Evolutionary conservation across 805 yeast genomes (phyloP).

Genomic region (Ogataea pini): DNA sequence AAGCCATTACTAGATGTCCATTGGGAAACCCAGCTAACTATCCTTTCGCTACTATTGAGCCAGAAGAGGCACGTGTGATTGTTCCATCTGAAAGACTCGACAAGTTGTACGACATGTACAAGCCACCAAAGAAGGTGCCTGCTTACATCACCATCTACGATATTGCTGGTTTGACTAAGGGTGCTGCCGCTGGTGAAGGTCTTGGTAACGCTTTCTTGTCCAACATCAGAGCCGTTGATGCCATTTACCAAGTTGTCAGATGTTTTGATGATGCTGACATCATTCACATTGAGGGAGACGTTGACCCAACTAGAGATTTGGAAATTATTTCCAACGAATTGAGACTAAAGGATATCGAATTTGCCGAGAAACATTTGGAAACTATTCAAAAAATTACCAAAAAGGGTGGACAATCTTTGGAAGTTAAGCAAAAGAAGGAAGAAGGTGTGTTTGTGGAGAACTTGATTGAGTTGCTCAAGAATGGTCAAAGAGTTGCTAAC

Average conservation of each 20-base stretch:
- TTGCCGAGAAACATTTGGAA: constrained; percentile 63
- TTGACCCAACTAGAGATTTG: constrained; percentile 91
- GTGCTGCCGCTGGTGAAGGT: constrained; percentile 97
- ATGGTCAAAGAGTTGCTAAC: constrained; percentile 61
- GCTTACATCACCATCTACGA: constrained; percentile 92
- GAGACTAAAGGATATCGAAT: constrained; percentile 95
- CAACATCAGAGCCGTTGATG: constrained; percentile 96
- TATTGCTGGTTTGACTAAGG: constrained; percentile 97
- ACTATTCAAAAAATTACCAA: constrained; percentile 55
- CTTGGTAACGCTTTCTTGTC: constrained; percentile 96
- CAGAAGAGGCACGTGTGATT: constrained; percentile 94
- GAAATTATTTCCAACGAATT: constrained; percentile 89
- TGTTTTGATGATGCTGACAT: constrained; percentile 98
- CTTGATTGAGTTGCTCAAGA: constrained; percentile 62
- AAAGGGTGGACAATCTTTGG: constrained; percentile 66
- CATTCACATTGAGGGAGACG: constrained; percentile 95
- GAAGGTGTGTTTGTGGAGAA: constrained; percentile 58
- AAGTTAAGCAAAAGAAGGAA: constrained; percentile 63
- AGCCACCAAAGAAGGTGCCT: constrained; percentile 84
- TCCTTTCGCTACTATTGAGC: constrained; percentile 97
- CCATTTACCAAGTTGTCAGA: constrained; percentile 95
- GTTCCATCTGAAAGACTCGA: constrained; percentile 93
- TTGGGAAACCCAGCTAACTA: constrained; percentile 97
- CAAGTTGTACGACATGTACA: constrained; percentile 68
- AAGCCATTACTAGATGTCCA: constrained; percentile 90